Evolutionary conservation across 805 yeast species (phyloP).

Genomic region (Starmerella etchellsii): DNA sequence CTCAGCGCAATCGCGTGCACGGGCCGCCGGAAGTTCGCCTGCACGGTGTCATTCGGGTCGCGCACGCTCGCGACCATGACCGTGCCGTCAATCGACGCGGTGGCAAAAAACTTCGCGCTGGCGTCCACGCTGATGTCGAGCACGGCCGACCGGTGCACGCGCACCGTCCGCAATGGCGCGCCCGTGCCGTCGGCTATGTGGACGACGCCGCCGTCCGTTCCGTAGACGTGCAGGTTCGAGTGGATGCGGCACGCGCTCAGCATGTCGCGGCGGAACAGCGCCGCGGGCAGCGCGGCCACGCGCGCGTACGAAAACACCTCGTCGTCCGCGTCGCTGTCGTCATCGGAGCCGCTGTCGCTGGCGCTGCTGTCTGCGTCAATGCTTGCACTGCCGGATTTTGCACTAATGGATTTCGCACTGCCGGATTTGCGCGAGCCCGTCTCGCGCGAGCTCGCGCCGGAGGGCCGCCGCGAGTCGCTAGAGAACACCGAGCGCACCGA

Average conservation of each 20-base stretch:
- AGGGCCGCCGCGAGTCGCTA: not conserved
- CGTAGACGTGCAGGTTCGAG: constrained; percentile 57
- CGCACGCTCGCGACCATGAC: constrained; percentile 63
- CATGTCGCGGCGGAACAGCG: constrained; percentile 63
- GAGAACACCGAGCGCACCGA: constrained; percentile 12
- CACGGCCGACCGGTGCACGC: constrained; percentile 78
- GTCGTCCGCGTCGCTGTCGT: constrained; percentile 30
- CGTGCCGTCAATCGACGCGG: constrained; percentile 91
- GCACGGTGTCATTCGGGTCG: constrained; percentile 51
- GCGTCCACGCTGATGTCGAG: constrained; percentile 53
- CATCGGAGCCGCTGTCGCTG: constrained; percentile 21
- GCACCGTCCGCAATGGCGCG: constrained; percentile 51
- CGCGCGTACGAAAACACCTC: constrained; percentile 58
- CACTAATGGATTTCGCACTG: too few species aligned
- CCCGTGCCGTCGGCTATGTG: constrained; percentile 54
- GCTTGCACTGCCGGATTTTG: too few species aligned
- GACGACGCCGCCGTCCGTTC: constrained; percentile 77
- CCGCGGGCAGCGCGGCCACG: constrained; percentile 49
- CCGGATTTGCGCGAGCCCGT: too few species aligned
- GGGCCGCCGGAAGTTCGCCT: constrained; percentile 76
- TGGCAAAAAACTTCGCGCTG: constrained; percentile 54
- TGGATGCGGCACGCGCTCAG: constrained; percentile 56
- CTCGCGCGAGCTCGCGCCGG: too few species aligned
- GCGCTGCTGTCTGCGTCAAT: not conserved
- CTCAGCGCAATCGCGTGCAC: constrained; percentile 77